Evolutionary conservation across 441 rosid genomes (phyloP).

Genomic region (Erodium texanum): DNA sequence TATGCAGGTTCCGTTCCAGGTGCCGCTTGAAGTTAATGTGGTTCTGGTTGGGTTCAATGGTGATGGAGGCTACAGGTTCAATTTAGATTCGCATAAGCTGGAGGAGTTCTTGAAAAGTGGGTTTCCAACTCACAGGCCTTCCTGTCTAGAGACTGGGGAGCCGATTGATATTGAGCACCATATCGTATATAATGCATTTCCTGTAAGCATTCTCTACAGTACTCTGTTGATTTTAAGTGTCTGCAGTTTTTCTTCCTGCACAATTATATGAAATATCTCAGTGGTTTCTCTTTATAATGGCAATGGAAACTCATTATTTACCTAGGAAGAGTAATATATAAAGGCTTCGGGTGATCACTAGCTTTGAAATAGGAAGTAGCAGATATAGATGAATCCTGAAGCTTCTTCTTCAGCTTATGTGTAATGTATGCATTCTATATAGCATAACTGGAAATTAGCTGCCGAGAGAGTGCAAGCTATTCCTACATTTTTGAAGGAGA

Average conservation of each 20-base stretch:
- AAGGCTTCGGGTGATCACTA: neutral
- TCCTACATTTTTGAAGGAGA: too few species aligned
- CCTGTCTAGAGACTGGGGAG: constrained; percentile 79
- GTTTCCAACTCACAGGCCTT: constrained; percentile 75
- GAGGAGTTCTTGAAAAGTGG: constrained; percentile 70
- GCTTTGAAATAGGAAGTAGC: neutral
- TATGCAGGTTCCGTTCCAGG: constrained; percentile 89
- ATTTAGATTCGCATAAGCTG: constrained; percentile 55
- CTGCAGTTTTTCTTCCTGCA: neutral
- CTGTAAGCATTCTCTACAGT: constrained; percentile 33
- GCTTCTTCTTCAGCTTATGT: neutral
- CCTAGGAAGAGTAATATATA: neutral
- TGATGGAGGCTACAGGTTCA: constrained; percentile 80
- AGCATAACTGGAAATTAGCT: neutral
- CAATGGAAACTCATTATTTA: neutral
- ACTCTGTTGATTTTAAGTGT: neutral
- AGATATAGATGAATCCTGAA: neutral
- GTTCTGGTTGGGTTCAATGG: constrained; percentile 78
- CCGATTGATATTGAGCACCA: constrained; percentile 87
- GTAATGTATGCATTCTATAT: neutral
- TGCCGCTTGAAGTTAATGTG: constrained; percentile 84
- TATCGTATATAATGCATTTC: constrained; percentile 60
- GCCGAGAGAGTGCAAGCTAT: neutral
- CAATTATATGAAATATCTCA: neutral
- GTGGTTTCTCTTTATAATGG: neutral